Percentiles rank a stretch among this genome's conserved stretches.
These are phyloP conservation scores for Populus ilicifolia DNA, from an alignment of 345 rosid genomes.

Conservation along the genomic window DNA sequence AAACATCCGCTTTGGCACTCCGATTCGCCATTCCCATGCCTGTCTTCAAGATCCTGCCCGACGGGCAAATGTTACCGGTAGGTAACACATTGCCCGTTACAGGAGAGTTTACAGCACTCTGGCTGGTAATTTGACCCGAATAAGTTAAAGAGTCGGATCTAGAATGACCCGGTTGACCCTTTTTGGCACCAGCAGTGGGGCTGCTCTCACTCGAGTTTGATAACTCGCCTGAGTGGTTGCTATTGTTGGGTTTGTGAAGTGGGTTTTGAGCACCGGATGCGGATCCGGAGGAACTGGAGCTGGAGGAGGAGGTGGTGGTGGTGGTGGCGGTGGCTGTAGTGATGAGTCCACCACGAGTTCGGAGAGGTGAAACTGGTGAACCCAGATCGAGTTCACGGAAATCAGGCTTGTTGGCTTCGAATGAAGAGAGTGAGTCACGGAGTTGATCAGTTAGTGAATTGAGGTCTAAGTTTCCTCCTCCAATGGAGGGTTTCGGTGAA, in stretches of 20 bases:
- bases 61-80: slow-evolving; percentile 78
- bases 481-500: slow-evolving; percentile 46
- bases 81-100: slow-evolving; percentile 51
- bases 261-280: slow-evolving; percentile 43
- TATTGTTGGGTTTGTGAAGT: slow-evolving; percentile 35
- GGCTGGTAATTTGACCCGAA: slow-evolving; percentile 38
- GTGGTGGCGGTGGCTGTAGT: slow-evolving; percentile 32
- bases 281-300: slow-evolving; percentile 88
- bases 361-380: slow-evolving; percentile 86
- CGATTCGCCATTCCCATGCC: slow-evolving; percentile 46
- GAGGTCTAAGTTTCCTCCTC: slow-evolving; percentile 24
- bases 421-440: slow-evolving; percentile 42
- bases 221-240: slow-evolving; percentile 63
- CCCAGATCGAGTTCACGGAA: slow-evolving; percentile 74
- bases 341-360: slow-evolving; percentile 43
- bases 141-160: slow-evolving; percentile 48
- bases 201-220: slow-evolving; percentile 47
- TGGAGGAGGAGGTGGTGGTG: slow-evolving; percentile 48
- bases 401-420: slow-evolving; percentile 73
- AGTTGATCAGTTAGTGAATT: slow-evolving; percentile 43
- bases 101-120: slow-evolving; percentile 50
- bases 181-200: slow-evolving; percentile 40
- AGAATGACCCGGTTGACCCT: slow-evolving; percentile 30
- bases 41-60: slow-evolving; percentile 67
- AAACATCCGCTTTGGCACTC: slow-evolving; percentile 51